These are phyloP conservation scores for Vanilla planifolia DNA, from an alignment of 106 monocot species.

Conservation along the genomic window DNA sequence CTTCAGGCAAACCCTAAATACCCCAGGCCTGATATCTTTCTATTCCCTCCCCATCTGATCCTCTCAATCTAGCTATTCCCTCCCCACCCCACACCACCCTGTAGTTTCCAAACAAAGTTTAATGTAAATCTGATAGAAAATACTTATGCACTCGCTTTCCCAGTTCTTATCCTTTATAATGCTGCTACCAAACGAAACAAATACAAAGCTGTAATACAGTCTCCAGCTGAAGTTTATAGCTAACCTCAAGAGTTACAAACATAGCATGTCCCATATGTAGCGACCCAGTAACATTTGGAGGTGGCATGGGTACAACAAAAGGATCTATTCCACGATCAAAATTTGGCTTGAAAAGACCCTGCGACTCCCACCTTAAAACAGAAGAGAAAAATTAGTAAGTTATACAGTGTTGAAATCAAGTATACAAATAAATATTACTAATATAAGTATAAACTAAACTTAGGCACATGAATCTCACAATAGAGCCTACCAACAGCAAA, in stretches of 20 bases:
- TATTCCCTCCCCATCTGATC: too few relatives aligned
- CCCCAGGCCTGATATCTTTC: too few relatives aligned
- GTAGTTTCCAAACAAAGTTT: too few relatives aligned
- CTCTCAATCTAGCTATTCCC: too few relatives aligned
- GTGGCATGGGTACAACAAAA: slow-evolving; percentile 98
- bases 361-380: slow-evolving; percentile 86
- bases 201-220: too few relatives aligned
- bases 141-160: too few relatives aligned
- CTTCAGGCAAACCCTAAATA: too few relatives aligned
- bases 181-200: too few relatives aligned
- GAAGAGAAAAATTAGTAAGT: not conserved
- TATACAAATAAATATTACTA: not conserved
- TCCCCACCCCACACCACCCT: too few relatives aligned
- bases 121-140: too few relatives aligned
- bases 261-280: slow-evolving; percentile 99
- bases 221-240: too few relatives aligned
- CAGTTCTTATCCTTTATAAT: too few relatives aligned
- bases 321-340: slow-evolving; percentile 81
- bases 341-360: slow-evolving; percentile 86
- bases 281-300: slow-evolving; percentile 96
- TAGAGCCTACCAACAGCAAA: not conserved
- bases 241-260: slow-evolving; percentile 99
- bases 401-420: not conserved
- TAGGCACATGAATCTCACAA: not conserved
- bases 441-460: not conserved